A percentile compares a stretch with the other conserved stretches of the same genome.
These are phyloP conservation scores for Candida sithepensis DNA, from an alignment of 805 yeast genomes.

Conservation along the genomic window DNA sequence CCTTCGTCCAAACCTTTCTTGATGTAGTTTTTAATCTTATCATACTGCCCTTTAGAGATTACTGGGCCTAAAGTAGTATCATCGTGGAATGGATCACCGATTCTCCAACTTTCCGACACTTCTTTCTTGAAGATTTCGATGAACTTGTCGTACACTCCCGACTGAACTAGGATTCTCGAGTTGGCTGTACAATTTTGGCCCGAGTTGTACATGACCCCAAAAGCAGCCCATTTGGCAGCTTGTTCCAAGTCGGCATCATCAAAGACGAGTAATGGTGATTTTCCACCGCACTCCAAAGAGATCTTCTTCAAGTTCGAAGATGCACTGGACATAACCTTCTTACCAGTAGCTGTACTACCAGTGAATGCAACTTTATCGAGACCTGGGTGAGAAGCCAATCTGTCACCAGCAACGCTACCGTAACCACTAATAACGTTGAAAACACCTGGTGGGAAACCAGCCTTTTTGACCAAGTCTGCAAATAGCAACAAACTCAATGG, in stretches of 20 bases:
- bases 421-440: constrained; percentile 68
- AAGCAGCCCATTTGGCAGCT: constrained; percentile 65
- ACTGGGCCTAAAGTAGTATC: constrained; percentile 58
- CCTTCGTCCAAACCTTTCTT: constrained; percentile 45
- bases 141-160: constrained; percentile 51
- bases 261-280: constrained; percentile 61
- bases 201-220: constrained; percentile 60
- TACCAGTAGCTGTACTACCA: constrained; percentile 67
- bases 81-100: constrained; percentile 52
- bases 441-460: constrained; percentile 77
- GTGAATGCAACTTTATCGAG: constrained; percentile 62
- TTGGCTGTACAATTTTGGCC: constrained; percentile 72
- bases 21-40: constrained; percentile 45
- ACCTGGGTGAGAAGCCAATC: constrained; percentile 56
- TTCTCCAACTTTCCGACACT: constrained; percentile 45
- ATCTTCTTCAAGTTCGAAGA: constrained; percentile 58
- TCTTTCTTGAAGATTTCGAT: constrained; percentile 40
- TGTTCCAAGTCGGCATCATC: constrained; percentile 62
- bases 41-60: constrained; percentile 53
- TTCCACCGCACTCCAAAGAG: constrained; percentile 72
- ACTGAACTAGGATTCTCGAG: constrained; percentile 59
- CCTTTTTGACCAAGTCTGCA: constrained; percentile 54
- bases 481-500: constrained; percentile 66
- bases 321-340: constrained; percentile 59
- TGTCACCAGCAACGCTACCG: constrained; percentile 68